Base-by-base conservation (phyloP, 2,329 filamentous ascomycete genomes). In the Pseudogymnoascus sp. region DNA sequence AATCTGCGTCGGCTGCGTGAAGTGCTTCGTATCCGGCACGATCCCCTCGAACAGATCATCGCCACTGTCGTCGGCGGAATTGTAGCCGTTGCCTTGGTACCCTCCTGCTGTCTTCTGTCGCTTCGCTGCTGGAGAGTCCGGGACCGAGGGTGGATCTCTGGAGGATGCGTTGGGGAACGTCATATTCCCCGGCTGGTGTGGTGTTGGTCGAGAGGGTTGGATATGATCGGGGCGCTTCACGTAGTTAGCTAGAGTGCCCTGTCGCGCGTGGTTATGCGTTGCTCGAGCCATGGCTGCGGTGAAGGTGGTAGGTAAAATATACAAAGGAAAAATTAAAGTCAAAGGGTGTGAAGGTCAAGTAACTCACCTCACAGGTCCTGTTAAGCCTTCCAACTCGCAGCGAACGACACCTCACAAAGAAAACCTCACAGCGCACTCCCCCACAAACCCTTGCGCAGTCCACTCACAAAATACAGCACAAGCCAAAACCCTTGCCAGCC, bases 31-130 rank as follows among this genome's bases (percentile, higher is more conserved):
- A 2, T 71, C 68, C 12, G 62, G 33, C 67, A 74, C 39, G 70
- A 64, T 61, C 68, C 64, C 65, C 60, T 79, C 78, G 39, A 79
- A 72, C 2, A 75, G 66, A 7, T 77, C 76, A 61, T 80, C 78
- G 6, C 73, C 75, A 63, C 71, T 74, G 62, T 78, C 77, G 19
- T 73, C 69, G 33, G 74, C 71, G 8, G 73, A 76, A 60, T 72
- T 68, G 60, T 70, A 72, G 9, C 63, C 62, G 45, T 66, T 66
- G 19, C 65, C 65, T 39, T 64, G 67, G 62, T 70, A 71, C 13
- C 70, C 69, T 26, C 65, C 64, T 23, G 61, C 58, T 13, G 67
- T 71, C 62, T 67, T 69, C 48, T 71, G 70, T 61, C 71, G 64
- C 65, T 71, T 69, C 34, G 66, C 58, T n/a, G 66, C 62, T 34